These are phyloP conservation scores for Aureobasidium vineae DNA, from an alignment of 2,329 filamentous ascomycete species.

Conservation along the genomic window DNA sequence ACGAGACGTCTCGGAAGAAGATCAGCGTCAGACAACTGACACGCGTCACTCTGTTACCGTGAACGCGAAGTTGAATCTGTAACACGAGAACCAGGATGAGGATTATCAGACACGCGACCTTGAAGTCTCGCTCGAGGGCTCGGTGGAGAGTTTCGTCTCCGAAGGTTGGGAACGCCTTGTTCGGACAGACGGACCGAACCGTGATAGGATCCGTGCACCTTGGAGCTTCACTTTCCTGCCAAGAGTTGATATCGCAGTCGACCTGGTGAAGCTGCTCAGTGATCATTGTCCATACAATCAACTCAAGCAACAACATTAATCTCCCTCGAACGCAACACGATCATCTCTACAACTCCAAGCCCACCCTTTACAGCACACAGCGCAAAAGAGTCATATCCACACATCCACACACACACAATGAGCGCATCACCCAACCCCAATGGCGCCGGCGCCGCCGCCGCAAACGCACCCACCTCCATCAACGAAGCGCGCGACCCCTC, in stretches of 20 bases:
- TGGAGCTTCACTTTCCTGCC: background rate
- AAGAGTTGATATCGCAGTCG: background rate
- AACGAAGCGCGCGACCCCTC: slow-evolving; percentile 85
- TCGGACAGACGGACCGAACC: slow-evolving; percentile 10
- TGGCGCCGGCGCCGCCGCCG: background rate
- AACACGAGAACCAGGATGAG: slow-evolving; percentile 3
- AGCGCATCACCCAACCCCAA: slow-evolving; percentile 16
- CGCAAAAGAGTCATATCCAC: too few relatives aligned
- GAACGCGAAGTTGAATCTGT: slow-evolving; percentile 3
- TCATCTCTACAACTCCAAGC: background rate
- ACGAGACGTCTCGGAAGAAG: background rate
- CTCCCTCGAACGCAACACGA: background rate
- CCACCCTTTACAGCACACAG: too few relatives aligned
- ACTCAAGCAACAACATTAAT: background rate
- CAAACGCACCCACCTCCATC: background rate
- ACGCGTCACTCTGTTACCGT: slow-evolving; percentile 10
- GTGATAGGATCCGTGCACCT: background rate
- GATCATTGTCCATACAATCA: background rate
- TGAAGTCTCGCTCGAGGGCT: background rate
- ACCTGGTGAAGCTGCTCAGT: background rate
- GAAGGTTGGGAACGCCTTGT: background rate
- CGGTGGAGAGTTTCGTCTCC: background rate
- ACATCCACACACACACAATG: background rate
- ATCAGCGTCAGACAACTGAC: background rate
- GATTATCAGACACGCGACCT: slow-evolving; percentile 1